Percentiles rank a stretch among this genome's conserved stretches.
phyloP scores from a whole-genome alignment of 768 basidiomycete species.

The Phanerodontia chrysosporium region DNA sequence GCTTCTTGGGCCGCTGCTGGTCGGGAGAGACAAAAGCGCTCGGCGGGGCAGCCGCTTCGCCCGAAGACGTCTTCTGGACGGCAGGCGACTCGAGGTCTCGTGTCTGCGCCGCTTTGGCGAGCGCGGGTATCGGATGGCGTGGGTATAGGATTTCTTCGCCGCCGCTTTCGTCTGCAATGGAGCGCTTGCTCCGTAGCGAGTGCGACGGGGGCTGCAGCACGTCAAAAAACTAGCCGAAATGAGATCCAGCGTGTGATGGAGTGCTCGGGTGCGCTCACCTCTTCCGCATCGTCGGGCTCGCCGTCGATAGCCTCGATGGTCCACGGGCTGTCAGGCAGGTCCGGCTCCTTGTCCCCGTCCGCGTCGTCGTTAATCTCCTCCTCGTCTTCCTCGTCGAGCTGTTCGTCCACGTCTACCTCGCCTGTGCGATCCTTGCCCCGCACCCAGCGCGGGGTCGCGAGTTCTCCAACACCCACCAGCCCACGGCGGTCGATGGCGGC shows the following conservation, averaged over 20 bases:
- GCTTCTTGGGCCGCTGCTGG: constrained; percentile 63
- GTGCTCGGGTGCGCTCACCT: constrained; percentile 38
- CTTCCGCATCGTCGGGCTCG: constrained; percentile 65
- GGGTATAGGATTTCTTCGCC: constrained; percentile 90
- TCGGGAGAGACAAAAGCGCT: constrained; percentile 53
- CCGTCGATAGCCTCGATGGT: constrained; percentile 85
- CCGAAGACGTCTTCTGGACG: constrained; percentile 26
- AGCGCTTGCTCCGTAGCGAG: constrained; percentile 54
- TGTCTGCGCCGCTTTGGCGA: neutral
- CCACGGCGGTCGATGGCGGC: constrained; percentile 79
- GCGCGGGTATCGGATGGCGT: constrained; percentile 31
- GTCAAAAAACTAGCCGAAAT: constrained; percentile 35
- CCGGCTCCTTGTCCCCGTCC: constrained; percentile 34
- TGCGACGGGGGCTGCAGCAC: constrained; percentile 42
- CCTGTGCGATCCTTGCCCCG: constrained; percentile 38
- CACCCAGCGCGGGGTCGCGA: constrained; percentile 93
- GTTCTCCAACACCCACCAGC: constrained; percentile 92
- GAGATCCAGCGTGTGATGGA: neutral
- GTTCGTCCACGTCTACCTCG: constrained; percentile 29
- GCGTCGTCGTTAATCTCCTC: constrained; percentile 11
- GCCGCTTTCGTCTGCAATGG: constrained; percentile 78
- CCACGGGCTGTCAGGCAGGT: constrained; percentile 76
- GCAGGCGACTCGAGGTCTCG: constrained; percentile 14
- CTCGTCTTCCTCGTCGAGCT: constrained; percentile 32
- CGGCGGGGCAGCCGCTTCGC: constrained; percentile 37